Evolutionary conservation across 2,329 filamentous ascomycete genomes (phyloP).

Genomic region (Leptographium radiaticola): DNA sequence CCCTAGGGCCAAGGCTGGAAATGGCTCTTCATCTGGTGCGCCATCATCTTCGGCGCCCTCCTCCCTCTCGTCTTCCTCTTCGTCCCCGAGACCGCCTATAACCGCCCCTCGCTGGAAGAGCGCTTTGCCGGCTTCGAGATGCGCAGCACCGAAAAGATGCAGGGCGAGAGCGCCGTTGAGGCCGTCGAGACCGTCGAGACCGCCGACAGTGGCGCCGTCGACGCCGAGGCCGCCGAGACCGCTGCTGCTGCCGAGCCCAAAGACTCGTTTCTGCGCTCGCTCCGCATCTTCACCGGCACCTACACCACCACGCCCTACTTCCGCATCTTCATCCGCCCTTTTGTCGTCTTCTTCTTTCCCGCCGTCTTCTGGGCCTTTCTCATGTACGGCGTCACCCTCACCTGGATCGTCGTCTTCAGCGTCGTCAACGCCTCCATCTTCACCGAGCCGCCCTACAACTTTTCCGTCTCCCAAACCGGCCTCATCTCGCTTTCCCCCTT

Average conservation of each 20-base stretch:
- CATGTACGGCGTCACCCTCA: slow-evolving; percentile 26
- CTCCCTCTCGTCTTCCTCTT: slow-evolving; percentile 31
- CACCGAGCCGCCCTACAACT: slow-evolving; percentile 35
- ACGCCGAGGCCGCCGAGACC: not conserved
- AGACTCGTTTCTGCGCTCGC: slow-evolving; percentile 19
- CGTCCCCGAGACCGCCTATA: slow-evolving; percentile 36
- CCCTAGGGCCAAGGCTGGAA: slow-evolving; percentile 22
- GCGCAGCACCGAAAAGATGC: slow-evolving; percentile 1
- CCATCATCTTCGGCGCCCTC: slow-evolving; percentile 30
- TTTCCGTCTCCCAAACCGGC: slow-evolving; percentile 33
- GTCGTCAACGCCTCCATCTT: slow-evolving; percentile 37
- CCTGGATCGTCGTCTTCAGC: slow-evolving; percentile 26
- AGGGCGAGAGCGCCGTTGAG: too few species aligned
- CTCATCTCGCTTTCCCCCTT: slow-evolving; percentile 38
- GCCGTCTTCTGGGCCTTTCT: slow-evolving; percentile 37
- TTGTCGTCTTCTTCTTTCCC: slow-evolving; percentile 36
- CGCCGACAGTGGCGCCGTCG: not conserved
- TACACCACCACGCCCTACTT: slow-evolving; percentile 24
- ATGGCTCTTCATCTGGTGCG: slow-evolving; percentile 33
- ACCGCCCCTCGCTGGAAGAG: slow-evolving; percentile 2
- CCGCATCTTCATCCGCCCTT: slow-evolving; percentile 28
- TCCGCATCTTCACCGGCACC: slow-evolving; percentile 22
- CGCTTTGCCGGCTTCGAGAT: slow-evolving; percentile 5
- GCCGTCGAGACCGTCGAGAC: not conserved
- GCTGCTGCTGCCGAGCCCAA: slow-evolving; percentile 14